A percentile compares a stretch with the other conserved stretches of the same genome.
phyloP scores from a whole-genome alignment of 345 rosid genomes.

The Ceriops zippeliana region DNA sequence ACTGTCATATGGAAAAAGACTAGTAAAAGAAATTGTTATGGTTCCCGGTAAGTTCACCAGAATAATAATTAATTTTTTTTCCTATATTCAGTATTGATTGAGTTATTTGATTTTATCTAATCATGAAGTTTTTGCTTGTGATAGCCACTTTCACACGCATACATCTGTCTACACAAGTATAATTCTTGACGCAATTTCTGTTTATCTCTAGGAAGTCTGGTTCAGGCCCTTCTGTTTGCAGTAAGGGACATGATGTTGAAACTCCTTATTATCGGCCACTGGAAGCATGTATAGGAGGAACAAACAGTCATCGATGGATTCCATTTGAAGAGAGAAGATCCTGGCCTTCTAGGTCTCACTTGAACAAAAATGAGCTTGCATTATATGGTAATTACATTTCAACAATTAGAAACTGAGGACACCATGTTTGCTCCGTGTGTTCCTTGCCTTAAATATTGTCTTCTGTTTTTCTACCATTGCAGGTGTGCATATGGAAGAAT shows the following conservation, averaged over 20 bases:
- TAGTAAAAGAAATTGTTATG: slow-evolving; percentile 60
- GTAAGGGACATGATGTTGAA: slow-evolving; percentile 76
- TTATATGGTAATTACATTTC: slow-evolving; percentile 49
- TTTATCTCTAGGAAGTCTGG: slow-evolving; percentile 63
- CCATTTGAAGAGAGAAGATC: slow-evolving; percentile 66
- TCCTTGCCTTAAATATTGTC: neutral
- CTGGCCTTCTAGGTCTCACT: slow-evolving; percentile 83
- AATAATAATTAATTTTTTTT: neutral
- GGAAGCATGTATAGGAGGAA: slow-evolving; percentile 81
- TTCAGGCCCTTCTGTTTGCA: slow-evolving; percentile 68
- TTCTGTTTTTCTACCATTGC: slow-evolving; percentile 8
- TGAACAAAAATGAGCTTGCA: slow-evolving; percentile 73
- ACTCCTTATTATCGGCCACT: slow-evolving; percentile 88
- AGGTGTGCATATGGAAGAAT: slow-evolving; percentile 69
- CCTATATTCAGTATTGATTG: neutral
- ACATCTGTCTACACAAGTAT: neutral
- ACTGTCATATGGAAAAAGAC: slow-evolving; percentile 98
- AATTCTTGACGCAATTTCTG: slow-evolving; percentile 8
- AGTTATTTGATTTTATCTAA: neutral
- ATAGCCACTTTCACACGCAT: neutral
- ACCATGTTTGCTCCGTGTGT: neutral
- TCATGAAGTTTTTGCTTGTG: neutral
- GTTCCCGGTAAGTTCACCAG: slow-evolving; percentile 56
- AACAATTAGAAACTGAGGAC: neutral
- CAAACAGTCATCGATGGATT: slow-evolving; percentile 76